Conservation (phyloP, 2,329 filamentous ascomycete species). For the Microdochium paspali region DNA sequence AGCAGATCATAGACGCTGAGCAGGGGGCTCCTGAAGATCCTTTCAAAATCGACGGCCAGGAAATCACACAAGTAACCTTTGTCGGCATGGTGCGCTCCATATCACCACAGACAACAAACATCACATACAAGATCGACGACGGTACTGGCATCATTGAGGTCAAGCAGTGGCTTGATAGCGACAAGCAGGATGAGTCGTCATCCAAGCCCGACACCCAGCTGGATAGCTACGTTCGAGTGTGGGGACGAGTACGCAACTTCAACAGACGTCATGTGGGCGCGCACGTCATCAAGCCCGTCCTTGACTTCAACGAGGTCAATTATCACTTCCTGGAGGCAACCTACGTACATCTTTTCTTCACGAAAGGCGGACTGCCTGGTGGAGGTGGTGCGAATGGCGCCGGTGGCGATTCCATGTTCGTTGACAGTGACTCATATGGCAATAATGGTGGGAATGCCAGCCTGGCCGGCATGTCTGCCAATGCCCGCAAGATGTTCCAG, state of each 20-base stretch:
- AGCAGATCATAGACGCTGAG: constrained; percentile 79
- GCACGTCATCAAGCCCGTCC: constrained; percentile 69
- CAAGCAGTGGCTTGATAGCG: constrained; percentile 73
- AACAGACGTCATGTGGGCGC: constrained; percentile 75
- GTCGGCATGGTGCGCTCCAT: constrained; percentile 87
- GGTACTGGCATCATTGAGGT: constrained; percentile 89
- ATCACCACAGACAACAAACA: constrained; percentile 78
- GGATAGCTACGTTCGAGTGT: constrained; percentile 77
- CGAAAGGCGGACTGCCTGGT: constrained; percentile 43
- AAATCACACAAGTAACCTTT: constrained; percentile 70
- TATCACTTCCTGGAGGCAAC: constrained; percentile 89
- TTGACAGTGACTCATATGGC: constrained; percentile 35
- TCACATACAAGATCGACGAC: constrained; percentile 89
- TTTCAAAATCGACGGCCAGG: constrained; percentile 72
- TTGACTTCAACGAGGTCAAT: constrained; percentile 85
- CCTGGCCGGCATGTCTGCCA: constrained; percentile 38
- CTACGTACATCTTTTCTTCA: constrained; percentile 78
- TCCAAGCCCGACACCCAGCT: constrained; percentile 48
- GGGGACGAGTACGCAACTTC: constrained; percentile 75
- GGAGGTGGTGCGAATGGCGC: constrained; percentile 21
- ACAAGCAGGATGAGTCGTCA: constrained; percentile 38
- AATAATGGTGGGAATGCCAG: constrained; percentile 27
- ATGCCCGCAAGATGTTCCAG: constrained; percentile 62
- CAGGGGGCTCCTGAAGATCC: constrained; percentile 64
- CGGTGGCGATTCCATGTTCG: constrained; percentile 44